Conservation (phyloP, 176 grass and related monocot genomes). For the Juncus inflexus region DNA sequence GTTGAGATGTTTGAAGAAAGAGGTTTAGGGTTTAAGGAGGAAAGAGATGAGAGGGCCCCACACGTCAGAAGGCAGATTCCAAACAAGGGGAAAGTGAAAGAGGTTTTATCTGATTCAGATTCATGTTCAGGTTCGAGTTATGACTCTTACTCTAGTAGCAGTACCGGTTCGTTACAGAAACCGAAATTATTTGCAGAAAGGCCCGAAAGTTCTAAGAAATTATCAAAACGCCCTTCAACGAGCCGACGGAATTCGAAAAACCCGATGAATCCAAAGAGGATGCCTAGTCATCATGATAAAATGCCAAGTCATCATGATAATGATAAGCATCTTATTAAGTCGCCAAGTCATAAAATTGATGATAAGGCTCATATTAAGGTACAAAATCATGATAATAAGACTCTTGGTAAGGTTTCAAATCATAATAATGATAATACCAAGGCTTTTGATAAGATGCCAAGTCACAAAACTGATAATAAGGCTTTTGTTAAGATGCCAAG, state of each 20-base stretch:
- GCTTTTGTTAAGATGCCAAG: neutral
- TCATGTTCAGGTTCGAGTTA: neutral
- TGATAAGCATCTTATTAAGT: too few relatives aligned
- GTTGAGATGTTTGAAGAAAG: conserved; percentile 3
- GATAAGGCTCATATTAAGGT: neutral
- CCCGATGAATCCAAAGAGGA: neutral
- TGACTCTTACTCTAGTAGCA: neutral
- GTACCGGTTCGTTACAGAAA: conserved; percentile 1
- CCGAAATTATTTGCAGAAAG: neutral
- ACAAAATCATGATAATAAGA: neutral
- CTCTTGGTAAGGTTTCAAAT: too few relatives aligned
- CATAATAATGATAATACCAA: too few relatives aligned
- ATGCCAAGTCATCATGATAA: too few relatives aligned
- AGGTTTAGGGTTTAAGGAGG: neutral
- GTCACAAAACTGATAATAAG: neutral
- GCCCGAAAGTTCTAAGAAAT: neutral
- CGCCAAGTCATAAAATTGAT: too few relatives aligned
- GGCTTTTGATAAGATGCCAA: neutral
- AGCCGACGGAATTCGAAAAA: conserved; percentile 24
- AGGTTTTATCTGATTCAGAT: neutral
- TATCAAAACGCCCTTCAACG: neutral
- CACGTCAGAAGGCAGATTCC: neutral
- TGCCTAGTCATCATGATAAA: too few relatives aligned
- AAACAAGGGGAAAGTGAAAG: neutral
- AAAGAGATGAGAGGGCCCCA: neutral